phyloP scores from a whole-genome alignment of 2,329 filamentous ascomycete genomes.

The Helicocarpus griseus region DNA sequence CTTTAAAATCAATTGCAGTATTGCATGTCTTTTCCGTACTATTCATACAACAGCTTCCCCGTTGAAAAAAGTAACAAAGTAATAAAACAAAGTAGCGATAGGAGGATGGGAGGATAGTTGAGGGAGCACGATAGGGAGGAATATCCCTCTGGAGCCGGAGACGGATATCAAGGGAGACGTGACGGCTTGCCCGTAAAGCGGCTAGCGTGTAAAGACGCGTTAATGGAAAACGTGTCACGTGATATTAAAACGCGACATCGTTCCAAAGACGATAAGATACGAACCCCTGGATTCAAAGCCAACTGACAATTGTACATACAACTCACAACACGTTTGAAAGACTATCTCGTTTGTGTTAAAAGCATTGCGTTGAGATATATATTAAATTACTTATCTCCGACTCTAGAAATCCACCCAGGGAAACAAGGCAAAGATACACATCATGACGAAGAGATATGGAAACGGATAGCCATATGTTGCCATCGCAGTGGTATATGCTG shows the following conservation, averaged over 20 bases:
- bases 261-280: too few species aligned
- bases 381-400: too few species aligned
- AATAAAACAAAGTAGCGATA: background rate
- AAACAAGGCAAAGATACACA: too few species aligned
- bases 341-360: too few species aligned
- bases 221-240: conserved; percentile 20
- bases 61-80: background rate
- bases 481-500: too few species aligned
- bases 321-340: too few species aligned
- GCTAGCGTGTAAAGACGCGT: conserved; percentile 31
- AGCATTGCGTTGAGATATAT: too few species aligned
- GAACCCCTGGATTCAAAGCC: too few species aligned
- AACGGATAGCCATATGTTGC: background rate
- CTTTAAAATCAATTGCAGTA: background rate
- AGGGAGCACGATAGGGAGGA: background rate
- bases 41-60: background rate
- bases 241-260: background rate
- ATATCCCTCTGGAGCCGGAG: background rate
- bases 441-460: too few species aligned
- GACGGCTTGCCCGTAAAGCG: background rate
- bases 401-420: too few species aligned
- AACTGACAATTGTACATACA: too few species aligned
- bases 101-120: background rate
- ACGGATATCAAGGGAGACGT: background rate
- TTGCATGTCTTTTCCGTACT: background rate